A percentile compares a stretch with the other conserved stretches of the same genome.
These are phyloP conservation scores for Penicillium brasilianum DNA, from an alignment of 2,329 filamentous ascomycete genomes.

Conservation along the genomic window DNA sequence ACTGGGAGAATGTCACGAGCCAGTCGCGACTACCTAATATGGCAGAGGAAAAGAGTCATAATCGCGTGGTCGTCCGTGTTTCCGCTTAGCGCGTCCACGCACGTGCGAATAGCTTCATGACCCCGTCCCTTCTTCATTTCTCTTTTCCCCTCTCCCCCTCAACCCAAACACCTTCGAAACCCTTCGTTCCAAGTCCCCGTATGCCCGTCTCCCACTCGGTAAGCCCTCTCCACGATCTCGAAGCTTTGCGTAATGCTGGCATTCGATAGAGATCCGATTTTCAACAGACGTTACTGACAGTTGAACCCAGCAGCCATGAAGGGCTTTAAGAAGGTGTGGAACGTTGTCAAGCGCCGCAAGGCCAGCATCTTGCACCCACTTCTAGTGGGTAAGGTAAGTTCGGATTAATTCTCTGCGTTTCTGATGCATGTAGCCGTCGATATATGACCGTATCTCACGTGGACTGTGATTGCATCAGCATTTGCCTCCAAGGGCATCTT, in stretches of 20 bases:
- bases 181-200: background rate
- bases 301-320: background rate
- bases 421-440: background rate
- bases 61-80: background rate
- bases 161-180: background rate
- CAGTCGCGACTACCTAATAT: no score
- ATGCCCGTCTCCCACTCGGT: background rate
- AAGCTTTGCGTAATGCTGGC: background rate
- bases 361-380: background rate
- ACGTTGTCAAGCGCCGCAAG: background rate
- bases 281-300: background rate
- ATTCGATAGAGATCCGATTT: background rate
- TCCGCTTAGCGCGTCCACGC: background rate
- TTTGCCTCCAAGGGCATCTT: background rate
- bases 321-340: background rate
- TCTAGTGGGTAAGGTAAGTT: background rate
- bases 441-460: background rate
- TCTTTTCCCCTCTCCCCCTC: background rate
- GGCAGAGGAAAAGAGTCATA: background rate
- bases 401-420: background rate
- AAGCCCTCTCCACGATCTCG: background rate
- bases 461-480: background rate
- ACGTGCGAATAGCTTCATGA: slow-evolving; percentile 1
- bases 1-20: background rate
- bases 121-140: background rate